A percentile compares a stretch with the other conserved stretches of the same genome.
Conservation (phyloP, 2,329 filamentous ascomycete species). For the Scolecobasidium constrictum region DNA sequence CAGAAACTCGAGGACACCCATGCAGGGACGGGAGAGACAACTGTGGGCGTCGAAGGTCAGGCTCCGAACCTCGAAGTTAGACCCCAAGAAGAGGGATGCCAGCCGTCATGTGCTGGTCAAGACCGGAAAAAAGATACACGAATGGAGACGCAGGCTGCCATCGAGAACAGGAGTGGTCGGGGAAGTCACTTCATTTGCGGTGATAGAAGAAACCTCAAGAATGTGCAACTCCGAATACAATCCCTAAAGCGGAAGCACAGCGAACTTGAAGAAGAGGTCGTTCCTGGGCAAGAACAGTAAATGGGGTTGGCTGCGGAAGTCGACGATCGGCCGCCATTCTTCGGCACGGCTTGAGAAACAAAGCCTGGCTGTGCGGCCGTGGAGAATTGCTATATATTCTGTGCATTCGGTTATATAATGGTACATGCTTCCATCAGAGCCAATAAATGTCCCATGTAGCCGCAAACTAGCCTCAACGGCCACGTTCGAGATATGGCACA, state of each 20-base stretch:
- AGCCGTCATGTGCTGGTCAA: neutral
- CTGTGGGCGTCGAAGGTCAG: neutral
- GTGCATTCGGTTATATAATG: neutral
- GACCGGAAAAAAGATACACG: neutral
- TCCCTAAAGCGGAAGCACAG: conserved; percentile 2
- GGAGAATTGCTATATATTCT: neutral
- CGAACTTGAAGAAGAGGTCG: neutral
- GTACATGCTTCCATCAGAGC: neutral
- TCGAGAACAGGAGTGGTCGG: conserved; percentile 1
- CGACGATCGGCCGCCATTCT: neutral
- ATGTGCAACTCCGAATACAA: neutral
- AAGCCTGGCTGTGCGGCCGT: neutral
- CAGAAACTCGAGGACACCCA: neutral
- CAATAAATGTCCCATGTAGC: neutral
- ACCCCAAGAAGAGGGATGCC: neutral
- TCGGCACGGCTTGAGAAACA: neutral
- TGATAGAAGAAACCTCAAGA: neutral
- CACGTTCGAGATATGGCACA: neutral
- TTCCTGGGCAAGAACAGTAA: neutral
- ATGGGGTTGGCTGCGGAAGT: neutral
- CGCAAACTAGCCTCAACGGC: neutral
- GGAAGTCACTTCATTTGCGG: no score
- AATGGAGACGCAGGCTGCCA: conserved; percentile 1
- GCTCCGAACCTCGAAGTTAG: neutral
- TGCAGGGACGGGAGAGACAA: neutral